These are phyloP conservation scores for Fusarium lateritium DNA, from an alignment of 2,329 filamentous ascomycete genomes.

Conservation along the genomic window DNA sequence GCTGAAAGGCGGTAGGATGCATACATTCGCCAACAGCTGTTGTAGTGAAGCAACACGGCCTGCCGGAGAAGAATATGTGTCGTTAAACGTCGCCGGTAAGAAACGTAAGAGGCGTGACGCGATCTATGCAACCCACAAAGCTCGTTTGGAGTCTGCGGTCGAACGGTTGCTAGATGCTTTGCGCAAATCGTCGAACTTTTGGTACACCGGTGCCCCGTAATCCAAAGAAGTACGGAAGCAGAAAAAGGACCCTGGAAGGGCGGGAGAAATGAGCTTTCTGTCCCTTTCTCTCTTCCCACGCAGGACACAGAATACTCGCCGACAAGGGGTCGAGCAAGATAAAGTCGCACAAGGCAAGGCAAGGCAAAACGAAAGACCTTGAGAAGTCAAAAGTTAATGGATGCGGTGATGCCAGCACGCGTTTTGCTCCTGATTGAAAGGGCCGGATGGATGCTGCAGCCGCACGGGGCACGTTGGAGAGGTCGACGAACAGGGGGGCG, in stretches of 20 bases:
- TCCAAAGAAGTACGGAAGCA: conserved; percentile 33
- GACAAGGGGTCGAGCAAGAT: conserved; percentile 46
- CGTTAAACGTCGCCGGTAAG: conserved; percentile 21
- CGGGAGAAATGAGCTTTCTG: conserved; percentile 35
- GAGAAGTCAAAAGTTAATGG: conserved; percentile 43
- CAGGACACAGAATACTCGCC: conserved; percentile 38
- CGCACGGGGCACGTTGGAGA: conserved; percentile 46
- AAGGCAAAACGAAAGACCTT: conserved; percentile 45
- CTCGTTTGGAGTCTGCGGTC: conserved; percentile 23
- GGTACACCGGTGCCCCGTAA: conserved; percentile 41
- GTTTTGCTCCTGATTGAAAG: conserved; percentile 53
- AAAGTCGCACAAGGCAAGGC: conserved; percentile 40
- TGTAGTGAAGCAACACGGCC: conserved; percentile 40
- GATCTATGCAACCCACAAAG: conserved; percentile 30
- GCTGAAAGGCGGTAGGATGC: conserved; percentile 47
- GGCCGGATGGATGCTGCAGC: conserved; percentile 47
- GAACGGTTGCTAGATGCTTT: conserved; percentile 31
- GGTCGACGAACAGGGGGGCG: conserved; percentile 44
- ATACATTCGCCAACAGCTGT: conserved; percentile 49
- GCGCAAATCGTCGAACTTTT: conserved; percentile 42
- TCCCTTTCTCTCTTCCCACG: conserved; percentile 33
- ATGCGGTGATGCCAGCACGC: conserved; percentile 53
- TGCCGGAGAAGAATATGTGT: conserved; percentile 31
- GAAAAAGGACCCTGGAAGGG: conserved; percentile 37
- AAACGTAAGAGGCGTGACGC: conserved; percentile 29